Percentiles rank a stretch among this genome's conserved stretches.
Evolutionary conservation across 768 basidiomycete species (phyloP).

Genomic region (Sporobolomyces pararoseus): DNA sequence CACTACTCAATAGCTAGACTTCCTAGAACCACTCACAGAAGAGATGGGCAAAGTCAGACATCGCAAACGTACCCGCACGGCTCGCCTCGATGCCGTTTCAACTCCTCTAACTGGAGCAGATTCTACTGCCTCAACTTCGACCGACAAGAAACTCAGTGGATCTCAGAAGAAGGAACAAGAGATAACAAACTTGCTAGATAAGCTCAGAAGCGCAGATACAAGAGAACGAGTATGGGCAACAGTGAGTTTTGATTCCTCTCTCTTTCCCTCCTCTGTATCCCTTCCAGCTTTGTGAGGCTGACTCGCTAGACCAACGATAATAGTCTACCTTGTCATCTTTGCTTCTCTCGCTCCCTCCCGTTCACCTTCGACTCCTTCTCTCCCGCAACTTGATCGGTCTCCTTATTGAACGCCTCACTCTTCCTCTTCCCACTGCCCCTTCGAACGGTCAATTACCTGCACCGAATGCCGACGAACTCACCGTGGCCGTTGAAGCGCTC

Average conservation of each 20-base stretch:
- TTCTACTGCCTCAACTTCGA: not conserved
- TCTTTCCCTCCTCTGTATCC: no score
- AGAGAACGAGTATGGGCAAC: conserved; percentile 29
- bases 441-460: conserved; percentile 10
- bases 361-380: conserved; percentile 35
- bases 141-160: not conserved
- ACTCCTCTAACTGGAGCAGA: conserved; percentile 9
- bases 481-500: conserved; percentile 33
- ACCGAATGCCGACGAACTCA: conserved; percentile 21
- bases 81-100: conserved; percentile 19
- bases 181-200: conserved; percentile 33
- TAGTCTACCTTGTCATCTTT: conserved; percentile 29
- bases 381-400: conserved; percentile 40
- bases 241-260: conserved; percentile 12
- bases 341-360: conserved; percentile 30
- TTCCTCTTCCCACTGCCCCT: conserved; percentile 5
- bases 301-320: not conserved
- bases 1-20: no score
- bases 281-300: not conserved
- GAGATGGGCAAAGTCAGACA: conserved; percentile 39
- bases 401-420: conserved; percentile 38
- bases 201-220: conserved; percentile 17
- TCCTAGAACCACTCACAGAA: not conserved
- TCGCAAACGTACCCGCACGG: conserved; percentile 35
- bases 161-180: conserved; percentile 37